Evolutionary conservation across 306 rosid genomes (phyloP).

Genomic region (Rosa persica): DNA sequence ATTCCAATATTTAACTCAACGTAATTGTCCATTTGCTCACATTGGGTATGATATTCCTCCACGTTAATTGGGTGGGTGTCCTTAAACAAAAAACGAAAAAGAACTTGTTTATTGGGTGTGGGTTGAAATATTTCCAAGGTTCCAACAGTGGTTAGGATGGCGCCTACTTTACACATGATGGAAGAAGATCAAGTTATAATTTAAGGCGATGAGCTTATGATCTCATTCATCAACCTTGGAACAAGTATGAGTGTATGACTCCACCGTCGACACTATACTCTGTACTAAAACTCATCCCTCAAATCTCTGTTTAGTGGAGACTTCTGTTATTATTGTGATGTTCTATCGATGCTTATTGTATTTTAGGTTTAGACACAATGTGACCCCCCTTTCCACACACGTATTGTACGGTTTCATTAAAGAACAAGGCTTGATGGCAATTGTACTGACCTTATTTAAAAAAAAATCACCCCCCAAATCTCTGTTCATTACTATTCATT

Average conservation of each 20-base stretch:
- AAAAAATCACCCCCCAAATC: too few relatives aligned
- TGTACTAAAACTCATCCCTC: too few relatives aligned
- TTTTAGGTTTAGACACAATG: too few relatives aligned
- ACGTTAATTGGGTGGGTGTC: slow-evolving; percentile 25
- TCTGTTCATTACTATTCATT: too few relatives aligned
- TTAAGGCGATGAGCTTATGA: not conserved
- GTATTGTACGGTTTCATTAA: too few relatives aligned
- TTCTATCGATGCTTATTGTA: too few relatives aligned
- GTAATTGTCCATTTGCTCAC: not conserved
- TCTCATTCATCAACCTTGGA: not conserved
- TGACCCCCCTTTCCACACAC: too few relatives aligned
- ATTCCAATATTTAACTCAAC: not conserved
- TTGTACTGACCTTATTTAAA: too few relatives aligned
- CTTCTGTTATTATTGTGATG: too few relatives aligned
- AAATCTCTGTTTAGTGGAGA: too few relatives aligned
- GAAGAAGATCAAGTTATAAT: slow-evolving; percentile 1
- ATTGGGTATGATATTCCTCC: slow-evolving; percentile 7
- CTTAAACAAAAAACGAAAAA: not conserved
- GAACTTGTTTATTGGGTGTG: slow-evolving; percentile 10
- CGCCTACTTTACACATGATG: slow-evolving; percentile 15
- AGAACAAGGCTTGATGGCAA: too few relatives aligned
- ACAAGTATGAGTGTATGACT: not conserved
- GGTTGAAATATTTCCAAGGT: not conserved
- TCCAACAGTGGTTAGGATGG: not conserved
- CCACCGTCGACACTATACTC: not conserved